Conservation (phyloP, 352 stramenopile genomes). For the Phytopythium sindhum region DNA sequence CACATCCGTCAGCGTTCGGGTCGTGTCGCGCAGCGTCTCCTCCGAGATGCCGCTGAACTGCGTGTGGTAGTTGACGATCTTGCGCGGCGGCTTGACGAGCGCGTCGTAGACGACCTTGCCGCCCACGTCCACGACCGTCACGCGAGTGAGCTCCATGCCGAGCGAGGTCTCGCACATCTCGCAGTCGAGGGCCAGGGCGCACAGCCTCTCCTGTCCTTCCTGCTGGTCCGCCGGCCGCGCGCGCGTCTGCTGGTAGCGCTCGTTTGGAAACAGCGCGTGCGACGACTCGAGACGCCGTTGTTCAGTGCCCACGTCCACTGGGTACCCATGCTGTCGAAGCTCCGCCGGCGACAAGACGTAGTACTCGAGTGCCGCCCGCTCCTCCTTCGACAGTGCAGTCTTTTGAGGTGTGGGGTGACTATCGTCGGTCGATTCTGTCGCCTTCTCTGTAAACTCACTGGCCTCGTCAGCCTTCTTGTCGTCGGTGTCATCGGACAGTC, state of each 20-base stretch:
- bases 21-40: constrained; percentile 59
- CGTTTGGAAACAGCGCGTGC: background rate
- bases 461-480: constrained; percentile 8
- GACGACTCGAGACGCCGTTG: constrained; percentile 48
- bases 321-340: constrained; percentile 68
- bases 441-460: constrained; percentile 11
- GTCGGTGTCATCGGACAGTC: background rate
- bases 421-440: constrained; percentile 11
- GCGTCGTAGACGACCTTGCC: constrained; percentile 75
- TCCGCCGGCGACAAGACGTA: constrained; percentile 67
- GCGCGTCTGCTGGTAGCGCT: constrained; percentile 6
- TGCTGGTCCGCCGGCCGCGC: background rate
- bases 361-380: constrained; percentile 27
- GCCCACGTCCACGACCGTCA: constrained; percentile 68
- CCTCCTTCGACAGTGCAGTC: constrained; percentile 6
- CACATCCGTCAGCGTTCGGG: constrained; percentile 63
- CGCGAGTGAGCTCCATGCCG: constrained; percentile 77
- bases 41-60: constrained; percentile 87
- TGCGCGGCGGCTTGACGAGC: constrained; percentile 78
- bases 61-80: constrained; percentile 89
- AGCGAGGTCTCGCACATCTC: constrained; percentile 90
- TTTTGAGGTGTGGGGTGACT: constrained; percentile 2
- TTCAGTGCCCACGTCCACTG: constrained; percentile 54
- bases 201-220: background rate
- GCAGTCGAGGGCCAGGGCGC: constrained; percentile 82